Conservation (phyloP, 2,329 filamentous ascomycete species). For the Claviceps arundinis region DNA sequence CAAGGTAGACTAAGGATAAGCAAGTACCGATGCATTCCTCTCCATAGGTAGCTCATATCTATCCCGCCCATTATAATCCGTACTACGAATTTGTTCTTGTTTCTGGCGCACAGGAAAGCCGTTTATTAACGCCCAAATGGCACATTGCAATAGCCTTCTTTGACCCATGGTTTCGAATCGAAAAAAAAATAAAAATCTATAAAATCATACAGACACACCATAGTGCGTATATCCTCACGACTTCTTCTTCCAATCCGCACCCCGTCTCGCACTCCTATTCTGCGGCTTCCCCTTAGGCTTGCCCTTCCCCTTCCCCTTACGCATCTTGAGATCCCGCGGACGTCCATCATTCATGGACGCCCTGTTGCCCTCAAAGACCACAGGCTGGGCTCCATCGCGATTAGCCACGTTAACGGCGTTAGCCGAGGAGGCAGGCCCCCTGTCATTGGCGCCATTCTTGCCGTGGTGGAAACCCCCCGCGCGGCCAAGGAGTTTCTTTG, state of each 20-base stretch:
- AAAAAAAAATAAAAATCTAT: neutral
- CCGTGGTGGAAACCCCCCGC: constrained; percentile 43
- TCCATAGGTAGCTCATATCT: no score
- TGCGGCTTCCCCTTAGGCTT: constrained; percentile 23
- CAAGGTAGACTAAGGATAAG: no score
- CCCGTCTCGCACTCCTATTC: constrained; percentile 25
- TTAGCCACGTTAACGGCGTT: constrained; percentile 16
- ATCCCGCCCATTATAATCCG: no score
- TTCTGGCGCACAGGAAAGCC: no score
- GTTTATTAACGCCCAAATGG: no score
- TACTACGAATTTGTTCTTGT: no score
- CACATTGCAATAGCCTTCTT: no score
- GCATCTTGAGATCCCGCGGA: constrained; percentile 36
- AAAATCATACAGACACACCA: neutral
- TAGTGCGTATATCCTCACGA: neutral
- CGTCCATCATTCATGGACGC: constrained; percentile 54
- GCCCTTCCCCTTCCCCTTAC: constrained; percentile 35
- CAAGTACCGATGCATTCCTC: no score
- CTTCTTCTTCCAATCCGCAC: constrained; percentile 33
- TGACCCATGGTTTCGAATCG: no score
- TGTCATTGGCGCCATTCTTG: constrained; percentile 15
- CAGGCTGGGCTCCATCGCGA: constrained; percentile 40
- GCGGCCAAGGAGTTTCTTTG: constrained; percentile 59
- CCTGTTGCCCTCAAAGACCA: constrained; percentile 72
- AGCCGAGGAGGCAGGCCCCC: constrained; percentile 1